These are phyloP conservation scores for Emericellopsis terricola DNA, from an alignment of 495 filamentous ascomycete genomes.

Conservation along the genomic window DNA sequence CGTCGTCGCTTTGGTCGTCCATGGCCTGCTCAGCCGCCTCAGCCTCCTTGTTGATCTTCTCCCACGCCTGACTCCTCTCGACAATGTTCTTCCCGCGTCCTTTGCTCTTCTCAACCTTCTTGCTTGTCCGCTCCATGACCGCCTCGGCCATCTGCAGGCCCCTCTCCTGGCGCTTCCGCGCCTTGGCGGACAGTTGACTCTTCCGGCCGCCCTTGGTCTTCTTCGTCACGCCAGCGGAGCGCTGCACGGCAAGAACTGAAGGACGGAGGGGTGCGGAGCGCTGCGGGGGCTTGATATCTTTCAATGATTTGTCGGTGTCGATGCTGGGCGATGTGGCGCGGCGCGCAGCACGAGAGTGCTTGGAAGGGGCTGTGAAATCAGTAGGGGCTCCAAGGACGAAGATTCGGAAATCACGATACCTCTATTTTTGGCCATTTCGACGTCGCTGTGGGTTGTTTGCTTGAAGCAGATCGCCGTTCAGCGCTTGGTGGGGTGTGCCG, in stretches of 20 bases:
- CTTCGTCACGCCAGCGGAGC: conserved; percentile 45
- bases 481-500: neutral
- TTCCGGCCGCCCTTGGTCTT: conserved; percentile 42
- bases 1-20: neutral
- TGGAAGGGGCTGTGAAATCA: conserved; percentile 17
- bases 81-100: conserved; percentile 40
- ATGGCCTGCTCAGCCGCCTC: neutral
- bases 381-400: too few species aligned
- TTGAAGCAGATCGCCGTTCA: neutral
- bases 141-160: conserved; percentile 56
- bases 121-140: conserved; percentile 47
- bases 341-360: conserved; percentile 56
- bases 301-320: conserved; percentile 60
- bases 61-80: conserved; percentile 34
- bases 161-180: conserved; percentile 49
- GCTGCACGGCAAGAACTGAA: conserved; percentile 41
- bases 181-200: conserved; percentile 40
- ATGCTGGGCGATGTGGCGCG: conserved; percentile 54
- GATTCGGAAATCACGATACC: neutral
- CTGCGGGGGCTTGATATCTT: conserved; percentile 31
- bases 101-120: conserved; percentile 51
- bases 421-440: conserved; percentile 3
- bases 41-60: conserved; percentile 35
- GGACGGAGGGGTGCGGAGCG: conserved; percentile 32
- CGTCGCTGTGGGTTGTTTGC: neutral